A percentile compares a stretch with the other conserved stretches of the same genome.
These are phyloP conservation scores for Fistulifera pelliculosa DNA, from an alignment of 108 stramenopile species.

Conservation along the genomic window DNA sequence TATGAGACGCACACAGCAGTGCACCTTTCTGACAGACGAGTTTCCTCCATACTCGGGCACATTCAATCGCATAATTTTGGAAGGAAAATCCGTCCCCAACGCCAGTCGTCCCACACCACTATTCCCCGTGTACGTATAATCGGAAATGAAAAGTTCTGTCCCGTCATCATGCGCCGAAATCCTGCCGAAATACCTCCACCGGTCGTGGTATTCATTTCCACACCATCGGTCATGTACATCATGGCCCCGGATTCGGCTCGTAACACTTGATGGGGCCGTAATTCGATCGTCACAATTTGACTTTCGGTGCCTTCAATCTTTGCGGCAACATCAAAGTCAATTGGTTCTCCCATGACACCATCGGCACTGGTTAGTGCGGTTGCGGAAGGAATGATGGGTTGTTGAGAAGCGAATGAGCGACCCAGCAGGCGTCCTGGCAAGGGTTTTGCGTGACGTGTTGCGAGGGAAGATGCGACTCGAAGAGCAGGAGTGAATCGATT, in stretches of 20 bases:
- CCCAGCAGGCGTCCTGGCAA: no score
- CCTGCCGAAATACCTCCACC: constrained; percentile 61
- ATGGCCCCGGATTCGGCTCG: constrained; percentile 86
- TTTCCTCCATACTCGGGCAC: constrained; percentile 69
- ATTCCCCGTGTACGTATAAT: constrained; percentile 59
- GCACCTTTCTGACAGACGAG: constrained; percentile 90
- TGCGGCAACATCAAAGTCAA: constrained; percentile 78
- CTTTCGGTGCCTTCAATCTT: constrained; percentile 80
- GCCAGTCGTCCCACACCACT: constrained; percentile 60
- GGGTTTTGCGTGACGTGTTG: no score
- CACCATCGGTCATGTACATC: constrained; percentile 86
- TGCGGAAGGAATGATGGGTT: no score
- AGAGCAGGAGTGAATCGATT: no score
- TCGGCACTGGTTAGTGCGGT: constrained; percentile 40
- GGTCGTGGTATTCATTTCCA: constrained; percentile 84
- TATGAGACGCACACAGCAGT: constrained; percentile 70
- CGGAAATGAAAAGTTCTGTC: constrained; percentile 89
- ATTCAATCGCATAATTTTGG: constrained; percentile 75
- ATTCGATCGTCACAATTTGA: constrained; percentile 60
- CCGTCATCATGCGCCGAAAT: constrained; percentile 73
- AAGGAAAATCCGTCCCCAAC: constrained; percentile 86
- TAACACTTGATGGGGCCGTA: constrained; percentile 74
- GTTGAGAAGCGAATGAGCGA: no score
- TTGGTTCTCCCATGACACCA: constrained; percentile 69
- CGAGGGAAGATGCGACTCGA: no score